Evolutionary conservation across 2,329 filamentous ascomycete genomes (phyloP).

Genomic region (Akanthomyces lecanii): DNA sequence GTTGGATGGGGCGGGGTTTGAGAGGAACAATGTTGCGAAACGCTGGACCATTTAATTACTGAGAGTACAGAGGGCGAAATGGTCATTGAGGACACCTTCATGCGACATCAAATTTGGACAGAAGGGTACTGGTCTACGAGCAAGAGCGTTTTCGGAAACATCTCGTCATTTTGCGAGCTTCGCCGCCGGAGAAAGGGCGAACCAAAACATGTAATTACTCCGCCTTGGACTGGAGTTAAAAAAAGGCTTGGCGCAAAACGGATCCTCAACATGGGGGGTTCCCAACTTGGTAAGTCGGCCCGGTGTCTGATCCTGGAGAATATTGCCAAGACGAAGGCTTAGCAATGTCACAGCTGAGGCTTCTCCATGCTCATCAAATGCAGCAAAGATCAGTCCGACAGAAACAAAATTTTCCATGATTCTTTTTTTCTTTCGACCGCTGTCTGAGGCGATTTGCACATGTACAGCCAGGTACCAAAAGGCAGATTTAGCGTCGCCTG

Average conservation of each 20-base stretch:
- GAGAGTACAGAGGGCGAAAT: too few relatives aligned
- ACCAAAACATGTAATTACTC: background rate
- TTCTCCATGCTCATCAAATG: background rate
- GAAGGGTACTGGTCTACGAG: too few relatives aligned
- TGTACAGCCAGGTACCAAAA: background rate
- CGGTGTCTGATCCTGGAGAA: constrained; percentile 1
- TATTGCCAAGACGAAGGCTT: background rate
- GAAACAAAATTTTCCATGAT: background rate
- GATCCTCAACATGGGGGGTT: background rate
- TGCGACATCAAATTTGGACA: too few relatives aligned
- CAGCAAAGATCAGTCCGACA: background rate
- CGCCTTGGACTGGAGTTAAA: background rate
- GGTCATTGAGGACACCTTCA: too few relatives aligned
- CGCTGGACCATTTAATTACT: too few relatives aligned
- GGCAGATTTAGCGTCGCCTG: too few relatives aligned
- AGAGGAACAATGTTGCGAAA: too few relatives aligned
- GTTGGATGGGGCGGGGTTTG: too few relatives aligned
- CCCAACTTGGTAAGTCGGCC: background rate
- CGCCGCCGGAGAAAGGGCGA: background rate
- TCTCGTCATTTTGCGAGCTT: background rate
- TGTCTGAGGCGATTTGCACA: background rate
- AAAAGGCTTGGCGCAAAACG: background rate
- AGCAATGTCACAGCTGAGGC: background rate
- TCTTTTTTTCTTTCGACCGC: background rate
- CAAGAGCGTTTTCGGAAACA: background rate